These are phyloP conservation scores for Euptelea pleiosperma DNA, from an alignment of 164 flowering plant species.

Conservation along the genomic window DNA sequence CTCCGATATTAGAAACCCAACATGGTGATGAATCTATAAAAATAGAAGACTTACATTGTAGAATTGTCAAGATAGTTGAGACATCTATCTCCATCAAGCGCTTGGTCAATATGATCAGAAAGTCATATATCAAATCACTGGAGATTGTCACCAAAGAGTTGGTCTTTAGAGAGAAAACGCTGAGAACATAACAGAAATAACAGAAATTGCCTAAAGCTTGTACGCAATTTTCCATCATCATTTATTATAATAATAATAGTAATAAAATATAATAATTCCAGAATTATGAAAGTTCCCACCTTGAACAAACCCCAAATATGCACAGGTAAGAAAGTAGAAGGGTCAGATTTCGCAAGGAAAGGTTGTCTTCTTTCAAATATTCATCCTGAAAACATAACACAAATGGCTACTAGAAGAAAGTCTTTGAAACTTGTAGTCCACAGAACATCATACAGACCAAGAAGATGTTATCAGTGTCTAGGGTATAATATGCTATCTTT, in stretches of 20 bases:
- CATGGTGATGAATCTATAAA: neutral
- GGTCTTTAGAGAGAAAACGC: neutral
- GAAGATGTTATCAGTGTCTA: slow-evolving; percentile 1
- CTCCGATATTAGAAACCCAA: neutral
- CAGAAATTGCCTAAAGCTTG: neutral
- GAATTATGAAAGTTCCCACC: slow-evolving; percentile 38
- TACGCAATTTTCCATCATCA: neutral
- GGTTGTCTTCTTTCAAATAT: slow-evolving; percentile 63
- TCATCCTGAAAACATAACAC: slow-evolving; percentile 54
- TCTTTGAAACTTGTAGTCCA: neutral
- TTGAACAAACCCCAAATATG: slow-evolving; percentile 84
- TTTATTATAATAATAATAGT: neutral
- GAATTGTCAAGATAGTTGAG: slow-evolving; percentile 74
- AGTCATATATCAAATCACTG: slow-evolving; percentile 95
- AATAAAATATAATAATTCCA: neutral
- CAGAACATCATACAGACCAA: neutral
- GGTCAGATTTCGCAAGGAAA: slow-evolving; percentile 76
- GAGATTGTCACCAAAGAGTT: slow-evolving; percentile 15
- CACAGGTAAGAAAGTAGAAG: slow-evolving; percentile 76
- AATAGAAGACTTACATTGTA: slow-evolving; percentile 58
- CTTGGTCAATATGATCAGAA: slow-evolving; percentile 66
- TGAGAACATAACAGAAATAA: neutral
- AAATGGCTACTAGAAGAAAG: neutral
- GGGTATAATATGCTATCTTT: neutral
- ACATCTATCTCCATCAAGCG: slow-evolving; percentile 81